Base-by-base conservation (phyloP, 2,329 filamentous ascomycete genomes). In the Botrytis pseudocinerea region DNA sequence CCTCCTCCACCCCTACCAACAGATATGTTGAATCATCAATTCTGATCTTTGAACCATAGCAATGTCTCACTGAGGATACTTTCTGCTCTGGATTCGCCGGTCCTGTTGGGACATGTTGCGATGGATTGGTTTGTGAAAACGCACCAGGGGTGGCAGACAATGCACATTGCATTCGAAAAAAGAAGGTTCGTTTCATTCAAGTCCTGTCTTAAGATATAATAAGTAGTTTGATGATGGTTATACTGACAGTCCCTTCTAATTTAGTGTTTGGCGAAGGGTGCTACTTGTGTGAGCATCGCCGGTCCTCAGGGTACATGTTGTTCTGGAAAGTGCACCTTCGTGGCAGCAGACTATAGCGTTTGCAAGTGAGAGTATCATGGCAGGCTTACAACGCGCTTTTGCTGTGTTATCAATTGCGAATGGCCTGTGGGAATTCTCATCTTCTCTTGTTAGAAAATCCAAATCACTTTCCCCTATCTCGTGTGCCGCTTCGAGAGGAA, bases 151-250 rank as follows among this genome's bases (percentile, higher is more conserved):
- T 66, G 6, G 60, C 70, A 65, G 70, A 71, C 2, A n/a, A 71
- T 66, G 70, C 70, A 20, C 61, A 51, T n/a, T 71, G 70, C 62
- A 32, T 71, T 54, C 60, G 25, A 38, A 51, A 71, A 32, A 64
- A 48, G n/a, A 59, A 66, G 70, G 70, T 66, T 18, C 57, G 61
- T 51, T 14, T 28, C 40, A 22, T 25, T 46, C 10, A 2, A 10
- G 2, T 2, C 8, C 1, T 44, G 4, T 28, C 25, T 16, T 42
- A 18, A 32, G 9, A 44, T 69, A 16, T 22, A 2, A 25, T 44
- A n/a, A 14, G 18, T 28, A n/a, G 1, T n/a, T 25, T 25, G 42
- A 48, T 25, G 12, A 25, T 10, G 18, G n/a, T 38, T 16, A 18
- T 28, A 57, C 38, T 69, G 38, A 69, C 20, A 16, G 10, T 48